A percentile compares a stretch with the other conserved stretches of the same genome.
Evolutionary conservation across 345 rosid genomes (phyloP).

Genomic region (Pistacia atlantica): DNA sequence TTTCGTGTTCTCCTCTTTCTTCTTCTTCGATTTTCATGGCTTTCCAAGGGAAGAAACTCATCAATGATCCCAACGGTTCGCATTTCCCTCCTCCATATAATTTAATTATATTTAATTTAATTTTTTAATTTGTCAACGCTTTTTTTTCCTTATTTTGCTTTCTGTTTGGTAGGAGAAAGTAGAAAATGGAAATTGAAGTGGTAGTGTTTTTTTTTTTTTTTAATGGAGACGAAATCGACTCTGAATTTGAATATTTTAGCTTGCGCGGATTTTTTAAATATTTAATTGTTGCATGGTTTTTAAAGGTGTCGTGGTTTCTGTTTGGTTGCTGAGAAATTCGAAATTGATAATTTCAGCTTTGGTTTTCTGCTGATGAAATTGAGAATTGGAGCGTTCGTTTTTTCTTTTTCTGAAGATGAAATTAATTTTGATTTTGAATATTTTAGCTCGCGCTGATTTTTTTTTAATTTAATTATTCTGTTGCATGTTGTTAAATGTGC

Average conservation of each 20-base stretch:
- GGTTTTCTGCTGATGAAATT: not conserved
- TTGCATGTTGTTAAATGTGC: not conserved
- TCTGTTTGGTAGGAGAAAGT: conserved; percentile 1
- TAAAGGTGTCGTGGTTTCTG: not conserved
- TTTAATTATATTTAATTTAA: not conserved
- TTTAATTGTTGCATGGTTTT: not conserved
- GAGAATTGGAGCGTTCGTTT: not conserved
- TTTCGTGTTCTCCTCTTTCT: not conserved
- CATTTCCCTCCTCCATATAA: conserved; percentile 23
- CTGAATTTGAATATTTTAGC: too few species aligned
- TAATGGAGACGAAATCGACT: too few species aligned
- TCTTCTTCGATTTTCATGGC: conserved; percentile 53
- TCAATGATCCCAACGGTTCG: conserved; percentile 82
- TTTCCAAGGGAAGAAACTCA: conserved; percentile 81
- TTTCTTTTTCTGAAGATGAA: not conserved
- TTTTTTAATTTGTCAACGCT: not conserved
- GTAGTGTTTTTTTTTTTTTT: too few species aligned
- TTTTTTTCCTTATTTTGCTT: not conserved
- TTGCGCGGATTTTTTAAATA: too few species aligned
- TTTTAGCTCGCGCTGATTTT: not conserved
- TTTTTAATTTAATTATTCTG: not conserved
- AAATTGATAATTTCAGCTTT: not conserved
- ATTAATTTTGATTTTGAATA: not conserved
- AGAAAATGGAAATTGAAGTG: not conserved
- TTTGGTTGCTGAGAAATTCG: conserved; percentile 22